Evolutionary conservation across 2,329 filamentous ascomycete genomes (phyloP), one percentile per base, ranked within the genome.

Genomic region (Dichotomopilus funicola): DNA sequence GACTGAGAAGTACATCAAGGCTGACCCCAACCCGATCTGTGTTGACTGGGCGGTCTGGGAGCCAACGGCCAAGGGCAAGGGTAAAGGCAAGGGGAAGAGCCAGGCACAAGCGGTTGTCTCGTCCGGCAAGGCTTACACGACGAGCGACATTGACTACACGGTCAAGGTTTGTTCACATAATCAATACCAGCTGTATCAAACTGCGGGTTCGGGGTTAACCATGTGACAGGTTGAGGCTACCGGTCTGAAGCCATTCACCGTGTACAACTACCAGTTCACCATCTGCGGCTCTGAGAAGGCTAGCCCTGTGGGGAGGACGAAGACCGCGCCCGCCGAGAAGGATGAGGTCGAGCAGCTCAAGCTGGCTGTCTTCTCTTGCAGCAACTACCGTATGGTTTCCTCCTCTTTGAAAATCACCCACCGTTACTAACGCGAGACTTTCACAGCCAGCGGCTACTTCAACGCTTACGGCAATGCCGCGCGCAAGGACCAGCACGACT

Each of bases 141-240:
- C 79, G 37, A 86, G 81, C 1, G 87, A 90, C 65, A 81, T 90
- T 51, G 87, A 90, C 64, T 90, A 85, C 65, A 90, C 87, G 0
- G 73, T 89, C 57, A 89, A 89, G 75, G 51, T 53, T 36, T 7
- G 51, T 48, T 1, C 12, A 47, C 19, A 27, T 3, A 43, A 5
- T 5, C 19, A 38, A 6, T 40, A 4, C 7, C 12, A 7, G 6
- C 13, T 33, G 37, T 38, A 8, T 2, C 8, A 11, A 3, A 10
- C 1, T 9, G 34, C n/a, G 12, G 5, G 6, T n/a, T 10, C 11
- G 2, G 9, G 19, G 5, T 5, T 33, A 42, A 11, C 47, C n/a
- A 27, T 2, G 31, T 5, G 6, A 11, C n/a, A 53, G 51, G 82
- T 82, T 27, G 54, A 55, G n/a, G 54, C 54, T 12, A 43, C 43